phyloP scores from a whole-genome alignment of 2,329 filamentous ascomycete genomes.

The Fusarium sp. region DNA sequence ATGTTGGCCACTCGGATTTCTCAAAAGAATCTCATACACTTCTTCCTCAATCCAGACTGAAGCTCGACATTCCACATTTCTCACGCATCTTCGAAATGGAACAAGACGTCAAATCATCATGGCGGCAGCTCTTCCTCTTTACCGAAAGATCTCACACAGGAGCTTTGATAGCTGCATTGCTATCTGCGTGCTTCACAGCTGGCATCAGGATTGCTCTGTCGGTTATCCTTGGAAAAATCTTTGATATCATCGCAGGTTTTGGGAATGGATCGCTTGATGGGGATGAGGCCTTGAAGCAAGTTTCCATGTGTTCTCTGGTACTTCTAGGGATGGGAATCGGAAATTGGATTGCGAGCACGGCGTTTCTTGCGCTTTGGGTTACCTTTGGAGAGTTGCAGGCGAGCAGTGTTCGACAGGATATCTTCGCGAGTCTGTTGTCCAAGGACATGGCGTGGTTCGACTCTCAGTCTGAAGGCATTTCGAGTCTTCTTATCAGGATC shows the following conservation, averaged over 20 bases:
- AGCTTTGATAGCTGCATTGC: slow-evolving; percentile 68
- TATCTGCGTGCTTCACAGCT: slow-evolving; percentile 72
- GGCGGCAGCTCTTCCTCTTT: slow-evolving; percentile 77
- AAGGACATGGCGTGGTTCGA: slow-evolving; percentile 91
- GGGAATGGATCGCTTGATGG: slow-evolving; percentile 68
- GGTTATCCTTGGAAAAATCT: slow-evolving; percentile 81
- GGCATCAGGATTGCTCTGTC: slow-evolving; percentile 76
- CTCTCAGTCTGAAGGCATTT: slow-evolving; percentile 77
- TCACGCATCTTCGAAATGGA: slow-evolving; percentile 34
- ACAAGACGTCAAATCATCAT: slow-evolving; percentile 48
- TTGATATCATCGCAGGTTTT: slow-evolving; percentile 78
- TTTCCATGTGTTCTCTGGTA: slow-evolving; percentile 73
- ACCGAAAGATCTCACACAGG: slow-evolving; percentile 73
- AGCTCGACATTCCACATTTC: not conserved
- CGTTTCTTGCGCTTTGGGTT: slow-evolving; percentile 80
- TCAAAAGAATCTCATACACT: not conserved
- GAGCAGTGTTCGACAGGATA: slow-evolving; percentile 70
- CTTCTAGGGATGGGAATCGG: slow-evolving; percentile 74
- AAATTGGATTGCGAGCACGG: slow-evolving; percentile 77
- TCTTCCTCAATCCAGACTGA: slow-evolving; percentile 5
- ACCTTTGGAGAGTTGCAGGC: slow-evolving; percentile 87
- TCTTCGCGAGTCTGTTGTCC: slow-evolving; percentile 79
- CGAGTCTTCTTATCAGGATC: slow-evolving; percentile 78
- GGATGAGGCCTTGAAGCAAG: slow-evolving; percentile 66
- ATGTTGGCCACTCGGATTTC: slow-evolving; percentile 4